A percentile compares a stretch with the other conserved stretches of the same genome.
phyloP scores from a whole-genome alignment of 805 yeast genomes.

The Saccharomycopsis sp. region DNA sequence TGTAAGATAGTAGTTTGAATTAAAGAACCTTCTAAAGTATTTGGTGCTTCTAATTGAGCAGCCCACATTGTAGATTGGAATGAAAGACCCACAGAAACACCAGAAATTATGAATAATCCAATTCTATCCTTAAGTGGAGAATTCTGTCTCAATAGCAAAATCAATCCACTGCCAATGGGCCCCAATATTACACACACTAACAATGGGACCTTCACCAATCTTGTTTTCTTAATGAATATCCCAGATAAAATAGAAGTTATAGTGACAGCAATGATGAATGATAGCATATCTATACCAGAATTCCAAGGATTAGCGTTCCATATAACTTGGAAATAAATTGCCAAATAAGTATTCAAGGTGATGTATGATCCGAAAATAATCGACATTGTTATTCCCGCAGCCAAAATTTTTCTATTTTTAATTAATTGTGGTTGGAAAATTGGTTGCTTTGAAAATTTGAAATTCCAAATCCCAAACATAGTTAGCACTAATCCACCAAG shows the following conservation, averaged over 20 bases:
- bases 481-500: slow-evolving; percentile 37
- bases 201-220: slow-evolving; percentile 35
- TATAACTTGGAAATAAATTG: slow-evolving; percentile 39
- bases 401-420: too few relatives aligned
- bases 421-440: too few relatives aligned
- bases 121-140: slow-evolving; percentile 29
- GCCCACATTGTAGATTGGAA: slow-evolving; percentile 40
- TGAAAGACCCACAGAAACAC: slow-evolving; percentile 41
- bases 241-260: slow-evolving; percentile 32
- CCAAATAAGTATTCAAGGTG: slow-evolving; percentile 23
- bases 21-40: slow-evolving; percentile 39
- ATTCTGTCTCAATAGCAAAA: neutral
- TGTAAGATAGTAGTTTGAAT: slow-evolving; percentile 42
- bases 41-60: slow-evolving; percentile 45
- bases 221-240: slow-evolving; percentile 30
- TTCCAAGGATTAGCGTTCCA: slow-evolving; percentile 33
- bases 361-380: slow-evolving; percentile 1
- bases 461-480: slow-evolving; percentile 36
- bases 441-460: slow-evolving; percentile 37
- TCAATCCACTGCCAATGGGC: neutral
- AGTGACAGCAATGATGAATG: slow-evolving; percentile 35
- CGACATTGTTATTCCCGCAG: neutral
- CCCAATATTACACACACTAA: neutral
- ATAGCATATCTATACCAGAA: slow-evolving; percentile 39
- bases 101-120: slow-evolving; percentile 40